Base-by-base conservation (phyloP, 2,329 filamentous ascomycete species). In the Penicillium verrucosum region DNA sequence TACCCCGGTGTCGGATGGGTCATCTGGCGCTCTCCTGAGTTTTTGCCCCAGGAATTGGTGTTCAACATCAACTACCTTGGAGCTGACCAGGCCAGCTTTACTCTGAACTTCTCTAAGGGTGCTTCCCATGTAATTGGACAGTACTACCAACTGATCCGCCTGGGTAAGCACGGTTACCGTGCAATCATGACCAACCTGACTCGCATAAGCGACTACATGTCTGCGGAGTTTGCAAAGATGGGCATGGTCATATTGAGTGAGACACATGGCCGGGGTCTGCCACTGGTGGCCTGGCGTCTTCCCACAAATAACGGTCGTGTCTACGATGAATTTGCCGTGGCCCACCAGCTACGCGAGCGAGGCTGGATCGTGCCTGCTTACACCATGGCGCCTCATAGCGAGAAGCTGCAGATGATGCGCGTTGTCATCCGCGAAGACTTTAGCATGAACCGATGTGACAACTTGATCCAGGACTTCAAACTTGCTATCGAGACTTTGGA, bases 11-110 rank as follows among this genome's bases (percentile, higher is more conserved):
- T 97, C 14, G 93, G 93, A 57, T 97, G 93, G 93, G 86, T 93
- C 11, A 81, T 97, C 63, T 97, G 92, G 92, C 86, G 92, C 46
- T 84, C 86, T 38, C 84, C 90, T 49, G 88, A 94, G 73, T 94
- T 82, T 76, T 83, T 96, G 3, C 93, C 93, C 8, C 83, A 93
- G 71, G 92, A 97, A 69, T 86, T 97, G 23, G 91, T 97, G 68
- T 97, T 97, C 85, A 97, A 96, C 82, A 97, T 97, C 83, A 97
- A 97, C 82, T 97, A 97, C 78, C 88, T 97, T 6, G 93, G 93
- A 48, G 92, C 93, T 11, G 91, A 97, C 71, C 93, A 97, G 74
- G 89, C 92, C 2, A 96, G 91, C 3, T 97, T 97, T 78, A 97
- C 93, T 0, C 85, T 97, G 58, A 97, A 97, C 81, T 97, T 97